Conservation (phyloP, 177 flowering plant genomes). For the Telopea speciosissima region DNA sequence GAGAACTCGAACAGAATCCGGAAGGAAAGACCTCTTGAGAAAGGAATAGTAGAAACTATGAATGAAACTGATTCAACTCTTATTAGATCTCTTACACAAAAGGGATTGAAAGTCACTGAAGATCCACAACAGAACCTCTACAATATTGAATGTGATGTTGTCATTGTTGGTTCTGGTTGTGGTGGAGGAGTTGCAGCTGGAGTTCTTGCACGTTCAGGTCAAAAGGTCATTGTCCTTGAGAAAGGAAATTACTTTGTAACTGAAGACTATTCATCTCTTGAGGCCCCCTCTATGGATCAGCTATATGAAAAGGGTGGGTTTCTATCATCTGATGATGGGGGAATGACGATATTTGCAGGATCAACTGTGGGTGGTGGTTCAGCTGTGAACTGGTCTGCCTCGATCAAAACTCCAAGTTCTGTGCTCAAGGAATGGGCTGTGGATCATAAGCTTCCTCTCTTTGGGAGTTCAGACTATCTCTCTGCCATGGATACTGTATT, state of each 20-base stretch:
- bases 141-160: slow-evolving; percentile 56
- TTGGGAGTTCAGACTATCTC: slow-evolving; percentile 36
- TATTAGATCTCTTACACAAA: slow-evolving; percentile 31
- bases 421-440: slow-evolving; percentile 53
- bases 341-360: slow-evolving; percentile 45
- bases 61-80: slow-evolving; percentile 35
- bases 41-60: slow-evolving; percentile 46
- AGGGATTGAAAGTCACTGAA: slow-evolving; percentile 38
- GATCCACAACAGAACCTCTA: slow-evolving; percentile 22
- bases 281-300: slow-evolving; percentile 51
- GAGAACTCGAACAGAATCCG: slow-evolving; percentile 8
- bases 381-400: slow-evolving; percentile 77
- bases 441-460: slow-evolving; percentile 36
- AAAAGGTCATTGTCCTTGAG: slow-evolving; percentile 58
- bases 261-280: slow-evolving; percentile 50
- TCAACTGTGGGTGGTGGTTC: slow-evolving; percentile 78
- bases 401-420: slow-evolving; percentile 45
- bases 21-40: slow-evolving; percentile 41
- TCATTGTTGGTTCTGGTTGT: slow-evolving; percentile 61
- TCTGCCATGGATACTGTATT: slow-evolving; percentile 65
- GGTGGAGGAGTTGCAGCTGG: slow-evolving; percentile 85
- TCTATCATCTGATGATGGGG: slow-evolving; percentile 31
- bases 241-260: slow-evolving; percentile 59
- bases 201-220: slow-evolving; percentile 51
- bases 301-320: slow-evolving; percentile 53